phyloP scores from a whole-genome alignment of 345 rosid genomes.

The Populus deltoides region DNA sequence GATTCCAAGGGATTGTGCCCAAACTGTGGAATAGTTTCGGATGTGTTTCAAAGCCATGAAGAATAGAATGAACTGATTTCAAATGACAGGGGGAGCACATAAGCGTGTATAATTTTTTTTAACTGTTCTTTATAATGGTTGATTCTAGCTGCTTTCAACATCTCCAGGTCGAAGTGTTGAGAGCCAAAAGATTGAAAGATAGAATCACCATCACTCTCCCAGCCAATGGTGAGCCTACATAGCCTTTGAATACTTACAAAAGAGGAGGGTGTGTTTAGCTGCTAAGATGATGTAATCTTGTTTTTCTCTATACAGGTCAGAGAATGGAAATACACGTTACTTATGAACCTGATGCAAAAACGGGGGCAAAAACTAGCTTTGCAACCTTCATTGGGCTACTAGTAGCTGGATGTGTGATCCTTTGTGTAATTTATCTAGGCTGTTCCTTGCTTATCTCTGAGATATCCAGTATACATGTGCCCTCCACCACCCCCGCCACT shows the following conservation, averaged over 20 bases:
- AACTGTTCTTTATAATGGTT: background rate
- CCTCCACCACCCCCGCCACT: constrained; percentile 25
- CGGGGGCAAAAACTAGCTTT: constrained; percentile 11
- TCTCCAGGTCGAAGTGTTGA: constrained; percentile 54
- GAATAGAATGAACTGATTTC: background rate
- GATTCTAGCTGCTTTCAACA: constrained; percentile 1
- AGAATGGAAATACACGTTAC: constrained; percentile 55
- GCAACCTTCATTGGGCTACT: constrained; percentile 14
- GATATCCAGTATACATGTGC: constrained; percentile 20
- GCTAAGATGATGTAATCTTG: background rate
- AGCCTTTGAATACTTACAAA: background rate
- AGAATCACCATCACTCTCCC: constrained; percentile 62
- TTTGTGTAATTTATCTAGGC: constrained; percentile 10
- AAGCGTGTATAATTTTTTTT: too few species aligned
- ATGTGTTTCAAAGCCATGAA: too few species aligned
- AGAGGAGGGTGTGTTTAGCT: background rate
- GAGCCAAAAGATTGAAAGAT: constrained; percentile 52
- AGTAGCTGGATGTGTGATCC: constrained; percentile 15
- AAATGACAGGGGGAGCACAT: background rate
- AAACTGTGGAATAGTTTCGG: too few species aligned
- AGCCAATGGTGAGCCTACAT: constrained; percentile 55
- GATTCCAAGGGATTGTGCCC: too few species aligned
- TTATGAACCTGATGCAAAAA: constrained; percentile 39
- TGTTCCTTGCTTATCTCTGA: background rate
- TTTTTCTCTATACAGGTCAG: constrained; percentile 50